Percentiles rank a stretch among this genome's conserved stretches.
These are phyloP conservation scores for Plectosphaerella sp. DNA, from an alignment of 2,329 filamentous ascomycete genomes.

Conservation along the genomic window DNA sequence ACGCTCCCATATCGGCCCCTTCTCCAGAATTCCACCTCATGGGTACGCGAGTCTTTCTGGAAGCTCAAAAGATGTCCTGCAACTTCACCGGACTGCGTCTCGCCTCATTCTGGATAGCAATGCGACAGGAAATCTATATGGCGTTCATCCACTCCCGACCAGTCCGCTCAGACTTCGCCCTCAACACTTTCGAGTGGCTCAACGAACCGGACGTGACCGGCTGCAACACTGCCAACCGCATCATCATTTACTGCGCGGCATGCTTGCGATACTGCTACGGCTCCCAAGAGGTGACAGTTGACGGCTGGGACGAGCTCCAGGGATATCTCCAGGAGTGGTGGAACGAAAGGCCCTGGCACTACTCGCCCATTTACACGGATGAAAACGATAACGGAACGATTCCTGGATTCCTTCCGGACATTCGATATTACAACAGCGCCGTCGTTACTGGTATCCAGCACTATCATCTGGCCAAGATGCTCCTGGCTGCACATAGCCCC, in stretches of 20 bases:
- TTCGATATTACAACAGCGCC: slow-evolving; percentile 20
- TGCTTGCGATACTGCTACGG: slow-evolving; percentile 23
- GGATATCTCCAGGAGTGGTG: slow-evolving; percentile 17
- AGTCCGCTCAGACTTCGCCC: slow-evolving; percentile 11
- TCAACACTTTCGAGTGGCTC: slow-evolving; percentile 15
- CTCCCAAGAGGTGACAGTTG: background rate
- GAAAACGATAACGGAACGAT: background rate
- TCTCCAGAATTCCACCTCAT: slow-evolving; percentile 20
- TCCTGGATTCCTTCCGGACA: slow-evolving; percentile 14
- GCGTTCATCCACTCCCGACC: slow-evolving; percentile 22
- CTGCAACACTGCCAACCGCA: slow-evolving; percentile 19
- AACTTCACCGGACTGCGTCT: slow-evolving; percentile 21
- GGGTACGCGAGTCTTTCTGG: slow-evolving; percentile 21
- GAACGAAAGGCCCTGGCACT: slow-evolving; percentile 21
- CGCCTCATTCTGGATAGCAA: slow-evolving; percentile 21
- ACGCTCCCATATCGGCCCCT: slow-evolving; percentile 4
- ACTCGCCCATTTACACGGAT: slow-evolving; percentile 9
- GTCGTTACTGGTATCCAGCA: slow-evolving; percentile 21
- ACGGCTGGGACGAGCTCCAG: background rate
- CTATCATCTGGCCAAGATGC: slow-evolving; percentile 19
- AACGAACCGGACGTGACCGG: slow-evolving; percentile 16
- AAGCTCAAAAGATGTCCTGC: slow-evolving; percentile 19
- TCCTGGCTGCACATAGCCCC: slow-evolving; percentile 21
- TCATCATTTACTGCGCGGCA: slow-evolving; percentile 20
- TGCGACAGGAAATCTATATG: slow-evolving; percentile 24